Evolutionary conservation across 176 grass and related monocot genomes (phyloP), one percentile per base, ranked within the genome.

Genomic region (Thalia dealbata): DNA sequence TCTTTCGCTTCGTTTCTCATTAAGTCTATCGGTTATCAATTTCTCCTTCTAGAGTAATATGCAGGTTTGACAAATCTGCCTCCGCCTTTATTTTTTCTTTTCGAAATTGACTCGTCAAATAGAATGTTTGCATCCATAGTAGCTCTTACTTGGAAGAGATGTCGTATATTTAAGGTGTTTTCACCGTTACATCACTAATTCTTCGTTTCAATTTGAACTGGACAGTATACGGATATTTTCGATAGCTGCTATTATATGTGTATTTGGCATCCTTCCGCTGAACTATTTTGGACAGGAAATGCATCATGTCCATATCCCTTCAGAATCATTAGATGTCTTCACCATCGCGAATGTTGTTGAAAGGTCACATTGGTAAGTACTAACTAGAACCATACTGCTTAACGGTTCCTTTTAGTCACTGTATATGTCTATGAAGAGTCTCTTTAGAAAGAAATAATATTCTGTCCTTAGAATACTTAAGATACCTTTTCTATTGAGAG

Each of bases 201-300:
- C 16, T 43, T 54, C 38, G 29, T 75, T 56, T 71, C 19, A 18
- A 16, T 73, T 64, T 74, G 13, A 29, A 28, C 44, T 63, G 51
- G 52, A 85, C 85, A 97, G 93, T 82, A 92, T 97, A 70, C 80
- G 85, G 35, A 86, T 97, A 61, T 97, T 97, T 74, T 97, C 89
- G 14, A 48, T 97, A 68, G 87, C 93, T 21, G 82, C 93, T 63
- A 32, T 88, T 35, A 79, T 97, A 55, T 97, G 93, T 82, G 13
- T 92, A 86, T 82, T 90, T 83, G 84, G 85, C 72, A 64, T 97
- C 52, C 87, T 97, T 61, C 93, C 93, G 26, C 62, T 92, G 81
- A 97, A 97, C 88, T 97, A 97, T 84, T 92, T 90, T 81, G 93
- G 93, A 81, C 82, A 92, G 90, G 70, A 92, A 63, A 87, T 90